Conservation (phyloP, 352 stramenopile genomes). For the Phytophthora cryptogea region DNA sequence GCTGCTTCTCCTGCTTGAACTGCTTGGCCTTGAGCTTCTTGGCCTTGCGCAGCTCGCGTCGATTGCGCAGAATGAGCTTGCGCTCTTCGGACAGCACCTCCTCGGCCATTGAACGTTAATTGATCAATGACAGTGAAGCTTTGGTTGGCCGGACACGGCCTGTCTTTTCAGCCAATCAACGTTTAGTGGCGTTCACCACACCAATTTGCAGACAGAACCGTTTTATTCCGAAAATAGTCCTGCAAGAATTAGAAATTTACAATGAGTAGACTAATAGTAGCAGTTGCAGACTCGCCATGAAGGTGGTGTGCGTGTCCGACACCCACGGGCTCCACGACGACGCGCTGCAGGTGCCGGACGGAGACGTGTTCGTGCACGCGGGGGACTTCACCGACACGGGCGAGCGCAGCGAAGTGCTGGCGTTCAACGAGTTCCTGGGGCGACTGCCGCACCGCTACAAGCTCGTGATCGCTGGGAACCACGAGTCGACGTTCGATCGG, state of each 20-base stretch:
- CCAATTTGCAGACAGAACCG: too few relatives aligned
- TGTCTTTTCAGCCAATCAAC: too few relatives aligned
- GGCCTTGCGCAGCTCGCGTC: constrained; percentile 76
- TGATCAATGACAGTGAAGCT: neutral
- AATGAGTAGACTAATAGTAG: neutral
- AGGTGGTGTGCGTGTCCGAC: constrained; percentile 78
- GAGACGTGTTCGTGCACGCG: constrained; percentile 89
- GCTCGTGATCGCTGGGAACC: constrained; percentile 81
- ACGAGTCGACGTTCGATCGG: constrained; percentile 82
- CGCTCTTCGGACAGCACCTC: constrained; percentile 35
- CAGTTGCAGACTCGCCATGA: constrained; percentile 33
- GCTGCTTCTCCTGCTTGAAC: constrained; percentile 70
- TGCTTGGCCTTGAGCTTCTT: constrained; percentile 79
- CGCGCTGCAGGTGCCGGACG: constrained; percentile 68
- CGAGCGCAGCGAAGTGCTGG: constrained; percentile 58
- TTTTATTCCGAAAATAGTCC: too few relatives aligned
- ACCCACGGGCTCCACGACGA: constrained; percentile 73
- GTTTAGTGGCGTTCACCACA: too few relatives aligned
- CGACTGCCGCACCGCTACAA: constrained; percentile 77
- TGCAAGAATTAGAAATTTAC: too few relatives aligned
- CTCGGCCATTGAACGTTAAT: constrained; percentile 14
- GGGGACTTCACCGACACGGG: constrained; percentile 89
- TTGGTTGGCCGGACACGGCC: neutral
- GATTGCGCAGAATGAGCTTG: constrained; percentile 46
- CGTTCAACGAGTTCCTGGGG: constrained; percentile 74